Conservation (phyloP, 2,329 filamentous ascomycete species). For the Hymenoscyphus infarciens region DNA sequence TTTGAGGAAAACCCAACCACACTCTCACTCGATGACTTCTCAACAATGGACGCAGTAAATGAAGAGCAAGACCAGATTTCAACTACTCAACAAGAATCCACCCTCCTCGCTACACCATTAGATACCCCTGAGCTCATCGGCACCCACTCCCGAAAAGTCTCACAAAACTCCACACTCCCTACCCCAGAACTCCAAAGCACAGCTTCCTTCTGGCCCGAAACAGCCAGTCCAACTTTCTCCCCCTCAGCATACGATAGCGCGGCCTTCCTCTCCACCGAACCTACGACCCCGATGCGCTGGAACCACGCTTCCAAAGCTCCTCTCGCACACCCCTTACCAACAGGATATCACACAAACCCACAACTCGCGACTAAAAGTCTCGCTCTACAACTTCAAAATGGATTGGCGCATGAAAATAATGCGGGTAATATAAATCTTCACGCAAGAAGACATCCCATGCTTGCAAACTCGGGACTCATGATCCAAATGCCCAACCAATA, state of each 20-base stretch:
- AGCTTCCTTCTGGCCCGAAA: conserved; percentile 28
- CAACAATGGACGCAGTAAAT: not conserved
- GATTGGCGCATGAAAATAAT: conserved; percentile 22
- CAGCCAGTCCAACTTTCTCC: conserved; percentile 11
- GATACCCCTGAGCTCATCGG: conserved; percentile 27
- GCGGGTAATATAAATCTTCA: conserved; percentile 19
- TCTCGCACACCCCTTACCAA: conserved; percentile 30
- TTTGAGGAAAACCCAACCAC: conserved; percentile 41
- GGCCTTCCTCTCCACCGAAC: conserved; percentile 11
- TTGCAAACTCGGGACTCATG: conserved; percentile 28
- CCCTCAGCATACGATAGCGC: conserved; percentile 13
- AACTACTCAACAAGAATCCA: conserved; percentile 28
- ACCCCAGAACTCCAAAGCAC: conserved; percentile 27
- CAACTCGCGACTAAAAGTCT: conserved; percentile 31
- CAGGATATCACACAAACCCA: conserved; percentile 26
- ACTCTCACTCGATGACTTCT: conserved; percentile 37
- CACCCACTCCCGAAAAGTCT: conserved; percentile 24
- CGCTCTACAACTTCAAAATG: conserved; percentile 32
- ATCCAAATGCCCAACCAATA: conserved; percentile 29
- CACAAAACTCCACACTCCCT: conserved; percentile 22
- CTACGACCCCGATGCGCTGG: conserved; percentile 31
- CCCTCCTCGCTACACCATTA: conserved; percentile 26
- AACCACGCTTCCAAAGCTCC: conserved; percentile 29
- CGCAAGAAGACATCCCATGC: conserved; percentile 10
- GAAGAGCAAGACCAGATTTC: not conserved